These are phyloP conservation scores for Sphagnum tenellum DNA, from an alignment of 225 moss, liverwort and hornwort species.

Conservation along the genomic window DNA sequence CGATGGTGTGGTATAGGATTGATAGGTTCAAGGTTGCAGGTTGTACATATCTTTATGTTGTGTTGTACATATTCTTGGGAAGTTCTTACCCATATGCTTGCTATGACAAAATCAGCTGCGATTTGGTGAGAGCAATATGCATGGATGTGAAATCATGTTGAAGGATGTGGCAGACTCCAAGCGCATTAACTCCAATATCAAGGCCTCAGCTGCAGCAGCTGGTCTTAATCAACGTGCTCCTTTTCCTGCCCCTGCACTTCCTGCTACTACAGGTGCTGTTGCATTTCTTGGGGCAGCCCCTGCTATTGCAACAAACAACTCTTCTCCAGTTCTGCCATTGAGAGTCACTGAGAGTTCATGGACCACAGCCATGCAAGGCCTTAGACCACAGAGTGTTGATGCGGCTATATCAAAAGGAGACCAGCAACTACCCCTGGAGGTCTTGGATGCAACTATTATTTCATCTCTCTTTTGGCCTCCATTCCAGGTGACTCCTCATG, in stretches of 20 bases:
- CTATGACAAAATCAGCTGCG: constrained; percentile 44
- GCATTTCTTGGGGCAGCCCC: constrained; percentile 9
- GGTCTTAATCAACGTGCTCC: constrained; percentile 23
- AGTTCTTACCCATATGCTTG: no score
- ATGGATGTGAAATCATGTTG: constrained; percentile 97
- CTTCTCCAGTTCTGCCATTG: constrained; percentile 20
- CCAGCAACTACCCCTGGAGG: constrained; percentile 65
- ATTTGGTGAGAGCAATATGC: constrained; percentile 99
- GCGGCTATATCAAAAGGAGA: constrained; percentile 19
- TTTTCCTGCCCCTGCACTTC: constrained; percentile 2
- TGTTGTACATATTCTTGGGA: no score
- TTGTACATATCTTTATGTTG: no score
- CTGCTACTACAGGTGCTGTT: constrained; percentile 5
- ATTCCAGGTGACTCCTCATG: constrained; percentile 55
- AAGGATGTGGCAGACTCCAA: constrained; percentile 98
- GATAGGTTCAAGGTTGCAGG: no score
- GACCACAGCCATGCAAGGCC: constrained; percentile 19
- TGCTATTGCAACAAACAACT: constrained; percentile 24
- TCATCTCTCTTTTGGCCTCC: constrained; percentile 98
- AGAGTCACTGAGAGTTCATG: constrained; percentile 13
- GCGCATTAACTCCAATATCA: constrained; percentile 90
- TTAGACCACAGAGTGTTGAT: constrained; percentile 19
- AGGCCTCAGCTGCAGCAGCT: constrained; percentile 47
- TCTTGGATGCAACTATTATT: constrained; percentile 90
- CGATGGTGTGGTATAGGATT: constrained; percentile 1